phyloP scores from a whole-genome alignment of 805 yeast species.

The Kuraishia borneana region DNA sequence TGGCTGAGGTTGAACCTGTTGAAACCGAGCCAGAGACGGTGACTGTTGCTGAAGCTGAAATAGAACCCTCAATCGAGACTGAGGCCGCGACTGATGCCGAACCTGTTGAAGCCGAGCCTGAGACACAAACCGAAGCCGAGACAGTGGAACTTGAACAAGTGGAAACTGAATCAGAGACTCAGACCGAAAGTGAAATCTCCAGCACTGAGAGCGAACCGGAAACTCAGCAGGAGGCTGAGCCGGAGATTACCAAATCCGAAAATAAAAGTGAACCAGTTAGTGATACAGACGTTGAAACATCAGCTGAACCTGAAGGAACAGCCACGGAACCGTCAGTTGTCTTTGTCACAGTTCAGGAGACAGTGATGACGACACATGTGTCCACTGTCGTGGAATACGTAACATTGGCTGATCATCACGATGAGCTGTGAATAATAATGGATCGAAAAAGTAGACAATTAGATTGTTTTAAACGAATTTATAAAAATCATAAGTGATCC shows the following conservation, averaged over 20 bases:
- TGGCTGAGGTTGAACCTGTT: background rate
- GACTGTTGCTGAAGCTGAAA: background rate
- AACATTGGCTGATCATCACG: no score
- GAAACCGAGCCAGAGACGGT: background rate
- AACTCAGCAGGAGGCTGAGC: background rate
- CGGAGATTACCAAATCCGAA: background rate
- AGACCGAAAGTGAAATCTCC: background rate
- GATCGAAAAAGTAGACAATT: no score
- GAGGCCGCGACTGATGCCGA: conserved; percentile 10
- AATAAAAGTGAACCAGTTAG: background rate
- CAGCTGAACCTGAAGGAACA: background rate
- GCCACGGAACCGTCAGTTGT: no score
- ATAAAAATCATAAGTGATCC: no score
- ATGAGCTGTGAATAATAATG: no score
- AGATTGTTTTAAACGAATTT: no score
- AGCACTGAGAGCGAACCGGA: background rate
- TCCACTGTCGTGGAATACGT: no score
- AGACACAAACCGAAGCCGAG: conserved; percentile 6
- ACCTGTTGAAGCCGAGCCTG: conserved; percentile 2
- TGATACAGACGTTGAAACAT: background rate
- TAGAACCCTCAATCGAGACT: background rate
- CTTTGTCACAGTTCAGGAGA: no score
- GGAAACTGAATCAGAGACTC: background rate
- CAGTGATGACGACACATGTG: no score
- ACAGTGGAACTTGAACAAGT: conserved; percentile 2